phyloP scores from a whole-genome alignment of 345 rosid species.

The Eucalyptus pumila region DNA sequence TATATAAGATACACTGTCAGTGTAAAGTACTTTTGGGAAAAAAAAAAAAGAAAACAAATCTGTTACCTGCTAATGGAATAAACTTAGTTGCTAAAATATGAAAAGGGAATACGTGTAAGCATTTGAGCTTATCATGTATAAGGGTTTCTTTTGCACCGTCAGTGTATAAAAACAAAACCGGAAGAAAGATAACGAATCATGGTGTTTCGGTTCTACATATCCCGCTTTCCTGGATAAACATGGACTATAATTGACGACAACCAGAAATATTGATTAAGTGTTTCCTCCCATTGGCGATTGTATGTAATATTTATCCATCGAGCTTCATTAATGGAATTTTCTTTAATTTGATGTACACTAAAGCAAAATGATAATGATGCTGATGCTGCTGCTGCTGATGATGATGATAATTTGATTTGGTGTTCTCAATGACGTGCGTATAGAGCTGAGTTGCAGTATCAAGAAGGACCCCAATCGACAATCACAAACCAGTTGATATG shows the following conservation, averaged over 20 bases:
- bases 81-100: background rate
- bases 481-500: background rate
- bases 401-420: background rate
- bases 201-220: background rate
- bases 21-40: background rate
- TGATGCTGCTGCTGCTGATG: too few species aligned
- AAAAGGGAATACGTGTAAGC: background rate
- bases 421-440: background rate
- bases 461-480: background rate
- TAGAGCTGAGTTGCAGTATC: background rate
- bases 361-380: too few species aligned
- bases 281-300: background rate
- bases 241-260: background rate
- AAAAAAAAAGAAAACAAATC: accelerated
- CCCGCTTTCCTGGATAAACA: background rate
- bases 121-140: background rate
- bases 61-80: background rate
- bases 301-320: background rate
- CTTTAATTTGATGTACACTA: background rate
- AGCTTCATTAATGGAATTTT: accelerated
- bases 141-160: background rate
- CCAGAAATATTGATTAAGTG: background rate
- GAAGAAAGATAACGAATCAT: background rate
- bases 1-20: background rate
- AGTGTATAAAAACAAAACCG: too few species aligned